A percentile compares a stretch with the other conserved stretches of the same genome.
Conservation (phyloP, 495 filamentous ascomycete genomes). For the Cercophora newfieldiana region DNA sequence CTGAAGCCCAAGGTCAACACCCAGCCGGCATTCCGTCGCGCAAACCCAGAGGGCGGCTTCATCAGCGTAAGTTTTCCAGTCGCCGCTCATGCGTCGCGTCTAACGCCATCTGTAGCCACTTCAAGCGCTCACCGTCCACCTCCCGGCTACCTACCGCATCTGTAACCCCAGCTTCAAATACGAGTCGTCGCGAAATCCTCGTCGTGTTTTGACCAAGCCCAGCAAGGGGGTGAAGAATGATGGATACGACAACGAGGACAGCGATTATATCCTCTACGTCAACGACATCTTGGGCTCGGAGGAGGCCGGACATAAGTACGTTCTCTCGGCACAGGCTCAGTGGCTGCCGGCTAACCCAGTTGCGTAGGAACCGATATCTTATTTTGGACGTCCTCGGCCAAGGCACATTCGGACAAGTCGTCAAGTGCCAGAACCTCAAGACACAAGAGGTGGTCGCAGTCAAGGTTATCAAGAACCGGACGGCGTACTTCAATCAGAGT, state of each 20-base stretch:
- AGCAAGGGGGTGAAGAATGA: conserved; percentile 99
- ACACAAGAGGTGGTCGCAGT: conserved; percentile 98
- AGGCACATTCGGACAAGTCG: conserved; percentile 99
- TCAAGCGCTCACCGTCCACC: conserved; percentile 90
- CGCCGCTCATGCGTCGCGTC: not conserved
- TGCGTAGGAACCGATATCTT: conserved; percentile 84
- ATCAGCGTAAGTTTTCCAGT: conserved; percentile 74
- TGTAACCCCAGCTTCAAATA: conserved; percentile 99
- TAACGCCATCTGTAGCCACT: conserved; percentile 65
- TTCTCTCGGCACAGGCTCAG: conserved; percentile 11
- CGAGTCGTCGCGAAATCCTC: conserved; percentile 96
- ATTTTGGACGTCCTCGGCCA: conserved; percentile 98
- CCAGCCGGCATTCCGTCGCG: conserved; percentile 88
- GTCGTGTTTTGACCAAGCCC: conserved; percentile 96
- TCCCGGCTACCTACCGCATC: conserved; percentile 95
- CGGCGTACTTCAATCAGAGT: conserved; percentile 99
- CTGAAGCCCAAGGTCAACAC: conserved; percentile 78
- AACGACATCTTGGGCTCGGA: conserved; percentile 98
- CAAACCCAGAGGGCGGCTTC: conserved; percentile 96
- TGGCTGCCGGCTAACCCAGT: conserved; percentile 23
- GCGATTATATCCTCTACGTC: conserved; percentile 98
- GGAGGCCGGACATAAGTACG: conserved; percentile 94
- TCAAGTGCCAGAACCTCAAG: conserved; percentile 98
- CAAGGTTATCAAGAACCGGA: conserved; percentile 99
- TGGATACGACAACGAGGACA: conserved; percentile 98